phyloP scores from a whole-genome alignment of 768 basidiomycete genomes.

The Auriscalpium orientale region DNA sequence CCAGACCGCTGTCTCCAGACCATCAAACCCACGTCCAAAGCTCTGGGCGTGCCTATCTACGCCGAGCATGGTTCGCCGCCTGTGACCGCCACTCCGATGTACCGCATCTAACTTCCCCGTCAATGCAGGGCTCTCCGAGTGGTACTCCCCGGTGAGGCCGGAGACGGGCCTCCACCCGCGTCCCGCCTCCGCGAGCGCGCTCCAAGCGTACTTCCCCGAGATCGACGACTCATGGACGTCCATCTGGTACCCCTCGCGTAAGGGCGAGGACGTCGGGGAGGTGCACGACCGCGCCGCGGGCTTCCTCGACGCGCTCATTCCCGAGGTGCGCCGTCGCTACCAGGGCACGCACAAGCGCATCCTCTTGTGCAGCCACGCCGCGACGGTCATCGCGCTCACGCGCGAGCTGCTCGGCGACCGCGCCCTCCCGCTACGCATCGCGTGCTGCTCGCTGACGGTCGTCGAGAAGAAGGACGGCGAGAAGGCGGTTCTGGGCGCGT shows the following conservation, averaged over 20 bases:
- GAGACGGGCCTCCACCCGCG: slow-evolving; percentile 72
- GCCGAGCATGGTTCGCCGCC: slow-evolving; percentile 63
- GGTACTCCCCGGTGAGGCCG: slow-evolving; percentile 66
- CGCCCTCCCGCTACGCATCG: slow-evolving; percentile 48
- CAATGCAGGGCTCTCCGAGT: slow-evolving; percentile 57
- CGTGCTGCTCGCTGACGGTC: slow-evolving; percentile 70
- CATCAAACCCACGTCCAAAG: slow-evolving; percentile 50
- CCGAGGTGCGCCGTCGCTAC: slow-evolving; percentile 40
- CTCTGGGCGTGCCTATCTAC: slow-evolving; percentile 60
- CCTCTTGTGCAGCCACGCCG: slow-evolving; percentile 68
- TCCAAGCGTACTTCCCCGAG: slow-evolving; percentile 47
- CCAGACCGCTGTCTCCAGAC: slow-evolving; percentile 90
- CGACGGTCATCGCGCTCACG: slow-evolving; percentile 60
- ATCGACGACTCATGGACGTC: slow-evolving; percentile 57
- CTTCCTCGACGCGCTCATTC: slow-evolving; percentile 44
- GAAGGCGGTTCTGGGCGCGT: slow-evolving; percentile 30
- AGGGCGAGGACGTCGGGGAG: slow-evolving; percentile 59
- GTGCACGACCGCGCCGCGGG: slow-evolving; percentile 53
- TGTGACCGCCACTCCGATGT: background rate
- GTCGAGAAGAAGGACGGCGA: slow-evolving; percentile 31
- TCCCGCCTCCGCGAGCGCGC: slow-evolving; percentile 46
- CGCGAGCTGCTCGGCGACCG: slow-evolving; percentile 50
- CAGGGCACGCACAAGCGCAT: slow-evolving; percentile 40
- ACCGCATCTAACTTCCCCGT: background rate
- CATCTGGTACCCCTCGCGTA: slow-evolving; percentile 63